Base-by-base conservation (phyloP, 495 filamentous ascomycete genomes). In the Penicillium malachiteum region DNA sequence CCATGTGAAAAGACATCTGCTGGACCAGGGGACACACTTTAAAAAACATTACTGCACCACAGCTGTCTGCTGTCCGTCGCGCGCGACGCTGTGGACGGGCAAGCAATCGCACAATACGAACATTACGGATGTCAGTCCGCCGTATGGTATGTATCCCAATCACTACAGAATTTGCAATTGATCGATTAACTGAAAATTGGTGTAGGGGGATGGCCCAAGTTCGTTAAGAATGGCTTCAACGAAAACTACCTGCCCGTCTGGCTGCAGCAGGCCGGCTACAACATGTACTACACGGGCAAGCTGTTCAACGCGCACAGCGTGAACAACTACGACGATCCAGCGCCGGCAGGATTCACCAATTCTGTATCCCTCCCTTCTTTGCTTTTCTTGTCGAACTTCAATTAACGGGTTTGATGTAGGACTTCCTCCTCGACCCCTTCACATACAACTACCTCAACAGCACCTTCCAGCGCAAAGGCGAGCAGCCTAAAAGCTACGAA, bases 211-310 rank as follows among this genome's bases (percentile, higher is more conserved):
- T 87, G 85, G 53, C 83, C 84, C n/a, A 87, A 87, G 56, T 87
- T 88, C 59, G 60, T 85, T 40, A 66, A 62, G 5, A 74, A 81
- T 34, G 83, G 84, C 0, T 69, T 82, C 47, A 86, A 88, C 63
- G 71, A 81, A 3, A 74, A 78, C 47, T 87, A 81, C 51, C 75
- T 88, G 0, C 84, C 85, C 0, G 57, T 86, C 0, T 88, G 85
- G 85, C 71, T 88, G 3, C 83, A 87, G 52, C 48, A 79, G 13
- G 79, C 78, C 2, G 84, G 84, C 9, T 87, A 87, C 62, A 72
- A 81, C 58, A 88, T 85, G 0, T 86, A 83, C 67, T 87, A 87
- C 64, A 83, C 79, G 3, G 84, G 85, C 32, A 88, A 87, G 63
- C 72, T 87, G 0, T 82, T 84, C 65, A 88, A 87, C 62, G 73